Evolutionary conservation across 345 rosid species (phyloP), one percentile per base, ranked within the genome.

Genomic region (Noccaea caerulescens): DNA sequence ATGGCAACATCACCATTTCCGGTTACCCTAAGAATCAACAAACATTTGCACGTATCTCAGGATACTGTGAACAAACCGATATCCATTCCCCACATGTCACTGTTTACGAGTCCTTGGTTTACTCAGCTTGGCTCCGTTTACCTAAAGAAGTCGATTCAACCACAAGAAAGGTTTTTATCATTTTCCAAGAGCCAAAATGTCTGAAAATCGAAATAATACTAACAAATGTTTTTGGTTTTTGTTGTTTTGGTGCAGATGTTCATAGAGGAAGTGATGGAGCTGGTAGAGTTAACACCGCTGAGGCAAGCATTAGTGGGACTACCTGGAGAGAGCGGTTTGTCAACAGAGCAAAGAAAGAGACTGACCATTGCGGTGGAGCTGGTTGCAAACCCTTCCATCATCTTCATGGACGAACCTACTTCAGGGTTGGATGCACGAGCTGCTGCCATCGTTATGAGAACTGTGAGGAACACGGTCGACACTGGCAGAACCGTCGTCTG

Each of bases 361-460:
- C 82, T 93, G 9, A 93, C 98, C 18, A 90, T 90, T 13, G 97
- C 98, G 0, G 93, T 90, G 20, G 97, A 93, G 89, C 84, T 90
- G 1, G 98, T 93, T 66, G 96, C 97, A 20, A 93, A 93, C 77
- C 97, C 98, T 2, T 90, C 97, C 1, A 90, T 90, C 45, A 88
- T 90, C 63, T 90, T 92, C 82, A 87, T 92, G 98, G 98, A 92
- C 18, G 97, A 93, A 73, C 97, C 97, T 61, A 93, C 98, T 66
- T 93, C 98, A 23, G 98, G 98, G 38, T 82, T 93, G 27, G 98
- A 93, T 75, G 98, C 97, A 41, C 80, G 98, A 81, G 97, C 96
- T 46, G 97, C 98, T 44, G 98, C 98, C 25, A 90, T 90, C 49
- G 97, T 93, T 9, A 87, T 93, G 98, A 82, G 98, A 72, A 81